Conservation (phyloP, 331 rosid genomes). For the Quercus phellos region DNA sequence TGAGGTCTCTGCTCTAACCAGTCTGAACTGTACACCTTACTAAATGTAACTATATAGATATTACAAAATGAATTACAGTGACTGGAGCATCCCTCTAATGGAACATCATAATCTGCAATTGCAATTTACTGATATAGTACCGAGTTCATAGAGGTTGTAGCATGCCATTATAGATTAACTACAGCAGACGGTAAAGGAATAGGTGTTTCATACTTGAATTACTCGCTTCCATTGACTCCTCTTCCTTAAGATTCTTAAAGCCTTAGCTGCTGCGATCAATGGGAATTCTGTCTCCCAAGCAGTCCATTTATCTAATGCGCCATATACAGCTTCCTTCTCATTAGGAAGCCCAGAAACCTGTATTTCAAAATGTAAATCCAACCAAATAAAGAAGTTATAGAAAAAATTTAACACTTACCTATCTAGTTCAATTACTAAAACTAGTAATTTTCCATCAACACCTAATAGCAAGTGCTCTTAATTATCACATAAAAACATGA, state of each 20-base stretch:
- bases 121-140: not conserved
- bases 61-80: not conserved
- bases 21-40: not conserved
- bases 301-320: slow-evolving; percentile 85
- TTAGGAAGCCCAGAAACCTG: slow-evolving; percentile 70
- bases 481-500: not conserved
- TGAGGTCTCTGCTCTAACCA: not conserved
- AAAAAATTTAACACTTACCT: not conserved
- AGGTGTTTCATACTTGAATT: not conserved
- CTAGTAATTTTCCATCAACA: not conserved
- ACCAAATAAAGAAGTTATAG: not conserved
- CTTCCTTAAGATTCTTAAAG: slow-evolving; percentile 61
- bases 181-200: not conserved
- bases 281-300: slow-evolving; percentile 99
- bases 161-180: not conserved
- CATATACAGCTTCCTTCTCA: slow-evolving; percentile 79
- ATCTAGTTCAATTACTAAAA: not conserved
- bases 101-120: not conserved
- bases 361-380: slow-evolving; percentile 12
- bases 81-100: not conserved
- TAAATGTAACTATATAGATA: not conserved
- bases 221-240: slow-evolving; percentile 70
- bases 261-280: slow-evolving; percentile 73
- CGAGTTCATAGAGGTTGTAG: not conserved
- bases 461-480: not conserved